Conservation (phyloP, 805 yeast species). For the Yarrowia osloensis region DNA sequence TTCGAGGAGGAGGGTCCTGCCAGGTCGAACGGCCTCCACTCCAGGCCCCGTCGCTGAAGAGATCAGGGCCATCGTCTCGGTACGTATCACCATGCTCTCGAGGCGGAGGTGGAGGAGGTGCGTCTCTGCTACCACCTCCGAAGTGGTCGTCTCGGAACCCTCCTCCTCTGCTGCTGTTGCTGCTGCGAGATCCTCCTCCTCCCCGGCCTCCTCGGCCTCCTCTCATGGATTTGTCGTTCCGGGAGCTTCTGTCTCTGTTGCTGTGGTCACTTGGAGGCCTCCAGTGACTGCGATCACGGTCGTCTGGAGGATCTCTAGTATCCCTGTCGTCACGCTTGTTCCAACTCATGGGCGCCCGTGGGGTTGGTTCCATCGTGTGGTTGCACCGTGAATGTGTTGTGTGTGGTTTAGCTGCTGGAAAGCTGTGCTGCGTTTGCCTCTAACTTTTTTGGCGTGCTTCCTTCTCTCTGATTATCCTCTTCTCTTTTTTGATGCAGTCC, state of each 20-base stretch:
- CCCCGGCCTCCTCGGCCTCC: conserved; percentile 3
- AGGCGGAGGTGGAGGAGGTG: background rate
- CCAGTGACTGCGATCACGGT: conserved; percentile 11
- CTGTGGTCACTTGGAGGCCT: background rate
- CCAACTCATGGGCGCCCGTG: conserved; percentile 24
- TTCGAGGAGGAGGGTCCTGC: background rate
- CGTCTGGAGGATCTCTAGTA: background rate
- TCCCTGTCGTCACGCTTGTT: conserved; percentile 14
- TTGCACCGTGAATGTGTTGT: background rate
- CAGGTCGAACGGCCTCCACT: background rate
- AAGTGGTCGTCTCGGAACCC: conserved; percentile 11
- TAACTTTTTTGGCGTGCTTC: conserved; percentile 11
- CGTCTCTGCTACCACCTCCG: background rate
- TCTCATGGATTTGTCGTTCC: background rate
- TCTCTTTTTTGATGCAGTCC: background rate
- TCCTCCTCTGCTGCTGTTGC: background rate
- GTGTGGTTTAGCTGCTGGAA: background rate
- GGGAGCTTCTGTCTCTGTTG: background rate
- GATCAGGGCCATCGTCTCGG: conserved; percentile 9
- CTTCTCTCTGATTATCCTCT: background rate
- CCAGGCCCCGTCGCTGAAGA: conserved; percentile 8
- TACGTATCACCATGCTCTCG: background rate
- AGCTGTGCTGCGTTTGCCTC: conserved; percentile 15
- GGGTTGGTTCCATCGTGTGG: conserved; percentile 6
- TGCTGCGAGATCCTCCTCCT: background rate